A percentile compares a stretch with the other conserved stretches of the same genome.
phyloP scores from a whole-genome alignment of 2,329 filamentous ascomycete species.

The Penicillium sp. region DNA sequence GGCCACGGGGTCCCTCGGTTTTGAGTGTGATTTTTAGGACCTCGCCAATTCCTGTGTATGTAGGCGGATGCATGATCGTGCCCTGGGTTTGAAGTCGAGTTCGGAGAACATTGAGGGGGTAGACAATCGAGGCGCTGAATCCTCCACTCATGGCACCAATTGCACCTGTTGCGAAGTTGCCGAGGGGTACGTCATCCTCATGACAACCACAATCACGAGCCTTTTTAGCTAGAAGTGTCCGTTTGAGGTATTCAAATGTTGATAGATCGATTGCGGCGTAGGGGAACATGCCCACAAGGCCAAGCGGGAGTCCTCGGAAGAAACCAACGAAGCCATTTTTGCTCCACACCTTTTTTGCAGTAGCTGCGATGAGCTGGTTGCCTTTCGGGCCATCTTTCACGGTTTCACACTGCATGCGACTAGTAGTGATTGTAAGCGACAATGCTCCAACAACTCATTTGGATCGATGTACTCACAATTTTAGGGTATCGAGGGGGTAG shows the following conservation, averaged over 20 bases:
- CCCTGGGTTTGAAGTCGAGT: slow-evolving; percentile 93
- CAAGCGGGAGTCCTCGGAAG: slow-evolving; percentile 92
- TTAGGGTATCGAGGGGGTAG: slow-evolving; percentile 78
- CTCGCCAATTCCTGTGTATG: slow-evolving; percentile 87
- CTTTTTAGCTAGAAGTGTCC: slow-evolving; percentile 65
- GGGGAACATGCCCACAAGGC: slow-evolving; percentile 92
- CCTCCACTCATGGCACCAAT: slow-evolving; percentile 91
- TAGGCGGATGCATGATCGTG: slow-evolving; percentile 83
- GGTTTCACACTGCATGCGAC: slow-evolving; percentile 89
- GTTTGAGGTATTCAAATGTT: slow-evolving; percentile 91
- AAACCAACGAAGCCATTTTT: slow-evolving; percentile 71
- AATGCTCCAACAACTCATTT: background rate
- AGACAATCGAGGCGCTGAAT: slow-evolving; percentile 88
- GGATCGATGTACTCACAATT: slow-evolving; percentile 49
- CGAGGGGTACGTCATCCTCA: slow-evolving; percentile 77
- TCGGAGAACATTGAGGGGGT: slow-evolving; percentile 88
- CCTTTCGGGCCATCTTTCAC: slow-evolving; percentile 81
- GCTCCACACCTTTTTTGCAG: slow-evolving; percentile 80
- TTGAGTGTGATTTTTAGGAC: slow-evolving; percentile 79
- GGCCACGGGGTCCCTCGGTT: slow-evolving; percentile 76
- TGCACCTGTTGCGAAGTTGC: slow-evolving; percentile 78
- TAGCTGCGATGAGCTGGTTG: slow-evolving; percentile 76
- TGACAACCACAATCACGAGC: slow-evolving; percentile 67
- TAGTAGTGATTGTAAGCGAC: slow-evolving; percentile 27
- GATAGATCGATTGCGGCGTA: slow-evolving; percentile 96